Evolutionary conservation across 176 grass and related monocot species (phyloP).

Genomic region (Phragmites australis): DNA sequence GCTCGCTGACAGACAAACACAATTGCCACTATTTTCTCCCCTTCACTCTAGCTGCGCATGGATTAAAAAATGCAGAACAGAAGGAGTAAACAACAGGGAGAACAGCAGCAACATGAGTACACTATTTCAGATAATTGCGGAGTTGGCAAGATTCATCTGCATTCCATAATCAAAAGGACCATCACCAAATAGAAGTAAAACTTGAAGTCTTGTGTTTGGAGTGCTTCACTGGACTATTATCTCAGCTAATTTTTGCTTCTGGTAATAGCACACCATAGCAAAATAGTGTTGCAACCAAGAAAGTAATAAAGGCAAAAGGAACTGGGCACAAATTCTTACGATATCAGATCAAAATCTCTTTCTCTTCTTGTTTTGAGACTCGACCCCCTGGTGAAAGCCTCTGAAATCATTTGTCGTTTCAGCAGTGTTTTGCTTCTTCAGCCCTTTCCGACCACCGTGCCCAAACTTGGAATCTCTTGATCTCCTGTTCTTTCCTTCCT

Average conservation of each 20-base stretch:
- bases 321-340: constrained; percentile 4
- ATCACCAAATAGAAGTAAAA: constrained; percentile 39
- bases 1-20: background rate
- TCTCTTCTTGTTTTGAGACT: constrained; percentile 54
- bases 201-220: background rate
- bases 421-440: constrained; percentile 87
- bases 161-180: constrained; percentile 1
- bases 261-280: background rate
- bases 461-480: constrained; percentile 72
- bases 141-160: background rate
- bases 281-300: background rate
- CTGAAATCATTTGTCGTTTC: constrained; percentile 78
- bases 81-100: background rate
- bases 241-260: constrained; percentile 20
- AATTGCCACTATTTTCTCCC: background rate
- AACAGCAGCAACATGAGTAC: background rate
- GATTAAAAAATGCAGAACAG: background rate
- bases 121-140: background rate
- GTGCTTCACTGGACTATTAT: constrained; percentile 1
- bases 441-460: constrained; percentile 78
- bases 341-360: constrained; percentile 47
- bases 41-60: background rate
- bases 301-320: background rate
- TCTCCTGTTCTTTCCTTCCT: constrained; percentile 58
- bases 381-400: constrained; percentile 54